phyloP scores from a whole-genome alignment of 139 green algal genomes.

The Chlorella vulgaris region DNA sequence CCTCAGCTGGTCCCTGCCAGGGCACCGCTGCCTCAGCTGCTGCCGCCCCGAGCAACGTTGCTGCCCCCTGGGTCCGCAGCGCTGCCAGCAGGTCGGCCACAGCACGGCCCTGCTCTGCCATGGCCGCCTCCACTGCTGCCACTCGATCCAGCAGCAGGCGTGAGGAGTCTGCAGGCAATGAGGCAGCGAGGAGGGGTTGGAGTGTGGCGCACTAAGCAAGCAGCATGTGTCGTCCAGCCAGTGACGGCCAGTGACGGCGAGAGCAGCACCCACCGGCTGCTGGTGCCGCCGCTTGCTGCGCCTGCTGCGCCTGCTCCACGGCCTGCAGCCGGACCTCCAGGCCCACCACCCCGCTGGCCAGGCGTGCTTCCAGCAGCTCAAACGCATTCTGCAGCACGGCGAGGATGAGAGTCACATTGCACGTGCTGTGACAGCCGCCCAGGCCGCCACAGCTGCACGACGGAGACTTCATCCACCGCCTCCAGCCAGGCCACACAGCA shows the following conservation, averaged over 20 bases:
- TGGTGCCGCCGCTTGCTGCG: background rate
- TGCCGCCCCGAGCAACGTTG: background rate
- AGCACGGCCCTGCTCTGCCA: constrained; percentile 20
- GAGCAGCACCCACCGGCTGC: too few relatives aligned
- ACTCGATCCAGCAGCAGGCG: constrained; percentile 1
- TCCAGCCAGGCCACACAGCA: too few relatives aligned
- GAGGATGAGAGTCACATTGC: background rate
- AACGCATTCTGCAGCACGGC: background rate
- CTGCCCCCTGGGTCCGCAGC: constrained; percentile 14
- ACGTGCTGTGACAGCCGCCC: background rate
- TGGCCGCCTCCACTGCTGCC: constrained; percentile 15
- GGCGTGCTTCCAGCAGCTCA: constrained; percentile 19
- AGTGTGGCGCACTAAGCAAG: background rate
- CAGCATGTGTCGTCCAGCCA: too few relatives aligned
- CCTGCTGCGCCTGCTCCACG: constrained; percentile 9
- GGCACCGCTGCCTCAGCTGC: background rate
- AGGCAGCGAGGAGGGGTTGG: background rate
- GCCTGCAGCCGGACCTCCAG: constrained; percentile 18
- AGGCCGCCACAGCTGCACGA: background rate
- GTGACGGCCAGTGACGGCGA: too few relatives aligned
- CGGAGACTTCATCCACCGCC: too few relatives aligned
- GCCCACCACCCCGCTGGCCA: constrained; percentile 7
- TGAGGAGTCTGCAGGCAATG: background rate
- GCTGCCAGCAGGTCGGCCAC: constrained; percentile 19
- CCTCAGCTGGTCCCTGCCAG: background rate